Evolutionary conservation across 2,329 filamentous ascomycete species (phyloP).

Genomic region (Aspergillus fumigatus): DNA sequence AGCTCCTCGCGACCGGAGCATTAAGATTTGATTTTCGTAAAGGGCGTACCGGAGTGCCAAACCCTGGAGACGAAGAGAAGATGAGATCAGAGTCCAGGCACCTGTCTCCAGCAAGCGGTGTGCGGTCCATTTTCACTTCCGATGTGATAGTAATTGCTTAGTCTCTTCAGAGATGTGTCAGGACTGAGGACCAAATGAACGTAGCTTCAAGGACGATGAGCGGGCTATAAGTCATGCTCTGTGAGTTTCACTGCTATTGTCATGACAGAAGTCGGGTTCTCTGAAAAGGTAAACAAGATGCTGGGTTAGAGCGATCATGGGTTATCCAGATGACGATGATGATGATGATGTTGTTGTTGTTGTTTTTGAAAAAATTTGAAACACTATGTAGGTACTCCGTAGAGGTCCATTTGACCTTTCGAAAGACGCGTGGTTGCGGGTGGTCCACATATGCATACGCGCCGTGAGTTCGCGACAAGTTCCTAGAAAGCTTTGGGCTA

Average conservation of each 20-base stretch:
- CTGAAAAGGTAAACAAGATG: background rate
- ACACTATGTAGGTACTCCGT: background rate
- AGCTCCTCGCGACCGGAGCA: constrained; percentile 50
- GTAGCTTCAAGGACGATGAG: background rate
- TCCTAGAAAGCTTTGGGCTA: background rate
- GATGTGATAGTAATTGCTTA: background rate
- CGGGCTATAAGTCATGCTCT: background rate
- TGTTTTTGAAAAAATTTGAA: background rate
- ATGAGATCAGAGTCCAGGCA: constrained; percentile 52
- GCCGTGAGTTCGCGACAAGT: background rate
- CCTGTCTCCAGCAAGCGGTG: background rate
- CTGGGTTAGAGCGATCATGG: background rate
- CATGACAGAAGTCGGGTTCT: background rate
- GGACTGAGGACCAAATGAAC: background rate
- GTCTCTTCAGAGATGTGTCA: background rate
- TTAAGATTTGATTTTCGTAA: constrained; percentile 46
- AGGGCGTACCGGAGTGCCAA: constrained; percentile 80
- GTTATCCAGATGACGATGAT: background rate
- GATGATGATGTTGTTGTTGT: background rate
- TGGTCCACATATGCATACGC: background rate
- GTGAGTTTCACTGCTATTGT: background rate
- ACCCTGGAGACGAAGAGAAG: constrained; percentile 85
- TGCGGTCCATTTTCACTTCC: background rate
- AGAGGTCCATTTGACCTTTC: background rate
- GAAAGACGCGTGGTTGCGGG: background rate